These are phyloP conservation scores for Phytophthora idaei DNA, from an alignment of 352 stramenopile species.

Conservation along the genomic window DNA sequence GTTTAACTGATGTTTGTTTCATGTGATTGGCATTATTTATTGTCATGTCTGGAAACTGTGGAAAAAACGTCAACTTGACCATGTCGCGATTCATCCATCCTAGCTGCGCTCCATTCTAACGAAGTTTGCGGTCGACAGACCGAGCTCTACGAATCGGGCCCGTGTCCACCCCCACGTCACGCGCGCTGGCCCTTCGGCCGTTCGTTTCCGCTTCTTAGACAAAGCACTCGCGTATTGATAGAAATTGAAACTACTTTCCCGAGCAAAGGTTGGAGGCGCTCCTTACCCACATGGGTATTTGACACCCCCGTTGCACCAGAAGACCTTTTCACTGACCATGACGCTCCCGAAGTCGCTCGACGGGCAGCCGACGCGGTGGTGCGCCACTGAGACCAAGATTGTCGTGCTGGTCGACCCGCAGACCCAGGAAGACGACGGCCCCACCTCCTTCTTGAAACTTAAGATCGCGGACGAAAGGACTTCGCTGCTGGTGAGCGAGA, in stretches of 20 bases:
- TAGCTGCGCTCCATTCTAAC: not conserved
- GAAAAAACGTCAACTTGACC: slow-evolving; percentile 21
- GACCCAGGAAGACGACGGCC: not conserved
- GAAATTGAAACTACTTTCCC: slow-evolving; percentile 20
- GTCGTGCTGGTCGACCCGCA: slow-evolving; percentile 18
- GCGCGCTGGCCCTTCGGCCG: not conserved
- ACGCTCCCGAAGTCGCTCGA: slow-evolving; percentile 23
- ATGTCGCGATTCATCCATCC: slow-evolving; percentile 2
- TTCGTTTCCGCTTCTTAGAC: slow-evolving; percentile 26
- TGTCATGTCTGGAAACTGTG: not conserved
- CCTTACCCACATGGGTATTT: slow-evolving; percentile 25
- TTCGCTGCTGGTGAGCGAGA: slow-evolving; percentile 18
- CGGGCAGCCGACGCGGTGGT: slow-evolving; percentile 19
- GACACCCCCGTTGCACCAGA: slow-evolving; percentile 9
- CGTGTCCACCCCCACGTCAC: slow-evolving; percentile 17
- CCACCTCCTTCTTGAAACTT: slow-evolving; percentile 4
- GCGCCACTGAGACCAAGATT: not conserved
- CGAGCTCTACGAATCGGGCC: slow-evolving; percentile 24
- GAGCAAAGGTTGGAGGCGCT: slow-evolving; percentile 1
- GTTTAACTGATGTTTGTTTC: not conserved
- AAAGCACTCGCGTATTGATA: slow-evolving; percentile 15
- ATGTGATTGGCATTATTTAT: no score
- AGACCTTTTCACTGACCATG: not conserved
- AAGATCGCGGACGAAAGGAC: slow-evolving; percentile 25
- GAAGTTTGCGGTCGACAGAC: slow-evolving; percentile 6